Conservation (phyloP, 1,284 basidiomycete genomes). For the Cryptococcus deneoformans region DNA sequence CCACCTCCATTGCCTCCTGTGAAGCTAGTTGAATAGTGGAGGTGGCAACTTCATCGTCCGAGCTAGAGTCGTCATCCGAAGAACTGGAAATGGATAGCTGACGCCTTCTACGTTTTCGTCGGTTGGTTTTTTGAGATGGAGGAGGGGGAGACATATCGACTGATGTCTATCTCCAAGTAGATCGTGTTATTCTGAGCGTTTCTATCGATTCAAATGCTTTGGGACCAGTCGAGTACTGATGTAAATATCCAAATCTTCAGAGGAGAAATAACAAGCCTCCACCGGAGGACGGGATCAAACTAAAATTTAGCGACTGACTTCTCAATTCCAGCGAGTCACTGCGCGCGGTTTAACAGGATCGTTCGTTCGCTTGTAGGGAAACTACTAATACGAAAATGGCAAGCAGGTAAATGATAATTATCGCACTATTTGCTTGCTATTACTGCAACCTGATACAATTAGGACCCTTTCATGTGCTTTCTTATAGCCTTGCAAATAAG, state of each 20-base stretch:
- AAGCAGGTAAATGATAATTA: too few relatives aligned
- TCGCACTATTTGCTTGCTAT: too few relatives aligned
- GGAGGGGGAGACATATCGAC: constrained; percentile 6
- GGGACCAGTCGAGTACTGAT: neutral
- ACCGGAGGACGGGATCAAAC: constrained; percentile 1
- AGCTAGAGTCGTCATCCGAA: constrained; percentile 16
- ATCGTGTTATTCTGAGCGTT: neutral
- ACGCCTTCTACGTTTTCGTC: constrained; percentile 36
- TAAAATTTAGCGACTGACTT: too few relatives aligned
- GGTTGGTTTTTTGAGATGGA: constrained; percentile 12
- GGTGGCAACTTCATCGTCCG: constrained; percentile 18
- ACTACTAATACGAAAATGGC: too few relatives aligned
- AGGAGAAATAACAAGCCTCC: neutral
- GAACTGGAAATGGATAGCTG: constrained; percentile 32
- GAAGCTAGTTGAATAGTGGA: neutral
- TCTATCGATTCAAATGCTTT: neutral
- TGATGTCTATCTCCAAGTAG: too few relatives aligned
- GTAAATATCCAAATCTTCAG: neutral
- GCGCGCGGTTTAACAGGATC: too few relatives aligned
- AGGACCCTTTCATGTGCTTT: too few relatives aligned
- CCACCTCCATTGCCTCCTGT: constrained; percentile 20
- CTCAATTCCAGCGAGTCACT: too few relatives aligned
- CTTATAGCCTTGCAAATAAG: too few relatives aligned
- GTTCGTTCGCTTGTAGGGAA: too few relatives aligned
- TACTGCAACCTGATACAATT: too few relatives aligned